Conservation (phyloP, 2,329 filamentous ascomycete genomes). For the Dothistroma septosporum region DNA sequence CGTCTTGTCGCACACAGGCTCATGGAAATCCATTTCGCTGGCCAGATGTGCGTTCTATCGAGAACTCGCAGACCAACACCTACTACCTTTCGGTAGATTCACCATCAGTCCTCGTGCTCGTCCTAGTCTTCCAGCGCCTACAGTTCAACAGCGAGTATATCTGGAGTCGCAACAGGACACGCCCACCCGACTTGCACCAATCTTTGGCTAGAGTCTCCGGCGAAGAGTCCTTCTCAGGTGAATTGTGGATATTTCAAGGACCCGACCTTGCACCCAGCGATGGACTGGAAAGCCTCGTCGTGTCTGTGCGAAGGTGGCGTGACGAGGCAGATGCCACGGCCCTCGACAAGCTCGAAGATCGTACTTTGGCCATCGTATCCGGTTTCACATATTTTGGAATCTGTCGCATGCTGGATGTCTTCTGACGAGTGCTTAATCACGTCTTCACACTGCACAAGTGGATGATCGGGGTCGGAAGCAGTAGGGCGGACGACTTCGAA, state of each 20-base stretch:
- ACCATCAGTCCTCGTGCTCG: neutral
- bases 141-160: neutral
- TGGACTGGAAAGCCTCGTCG: neutral
- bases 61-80: neutral
- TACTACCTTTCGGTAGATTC: too few species aligned
- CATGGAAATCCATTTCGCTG: too few species aligned
- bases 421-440: neutral
- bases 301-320: too few species aligned
- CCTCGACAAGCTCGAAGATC: neutral
- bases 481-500: neutral
- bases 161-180: neutral
- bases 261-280: neutral
- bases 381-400: neutral
- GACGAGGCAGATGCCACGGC: neutral
- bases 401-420: neutral
- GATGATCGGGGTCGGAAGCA: neutral
- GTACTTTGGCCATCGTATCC: neutral
- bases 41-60: too few species aligned
- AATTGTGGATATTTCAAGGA: neutral
- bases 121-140: neutral
- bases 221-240: neutral
- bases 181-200: neutral
- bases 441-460: neutral
- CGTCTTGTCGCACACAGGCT: neutral
- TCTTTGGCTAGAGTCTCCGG: neutral